phyloP scores from a whole-genome alignment of 1,284 basidiomycete species.

The Boletus semigastroideus region DNA sequence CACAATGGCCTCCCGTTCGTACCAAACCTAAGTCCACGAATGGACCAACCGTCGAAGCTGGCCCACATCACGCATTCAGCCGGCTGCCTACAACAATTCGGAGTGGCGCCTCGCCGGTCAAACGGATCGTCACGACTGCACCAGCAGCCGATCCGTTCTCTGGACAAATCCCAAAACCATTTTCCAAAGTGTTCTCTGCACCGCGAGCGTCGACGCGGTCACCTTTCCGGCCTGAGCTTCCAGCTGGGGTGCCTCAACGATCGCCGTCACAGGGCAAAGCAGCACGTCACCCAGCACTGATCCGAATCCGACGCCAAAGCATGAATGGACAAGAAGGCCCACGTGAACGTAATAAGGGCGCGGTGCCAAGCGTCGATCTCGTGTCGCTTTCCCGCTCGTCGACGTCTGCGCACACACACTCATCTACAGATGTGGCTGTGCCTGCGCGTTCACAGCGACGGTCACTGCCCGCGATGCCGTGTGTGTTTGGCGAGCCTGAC shows the following conservation, averaged over 20 bases:
- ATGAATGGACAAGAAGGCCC: neutral
- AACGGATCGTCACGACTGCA: slow-evolving; percentile 1
- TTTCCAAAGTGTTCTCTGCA: slow-evolving; percentile 6
- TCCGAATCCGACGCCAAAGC: slow-evolving; percentile 18
- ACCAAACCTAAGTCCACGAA: neutral
- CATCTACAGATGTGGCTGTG: slow-evolving; percentile 7
- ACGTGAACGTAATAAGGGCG: neutral
- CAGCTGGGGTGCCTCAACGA: neutral
- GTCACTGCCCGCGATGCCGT: slow-evolving; percentile 20
- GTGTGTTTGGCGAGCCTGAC: neutral
- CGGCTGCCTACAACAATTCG: slow-evolving; percentile 10
- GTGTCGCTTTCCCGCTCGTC: slow-evolving; percentile 17
- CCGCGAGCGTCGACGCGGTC: slow-evolving; percentile 23
- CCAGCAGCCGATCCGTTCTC: neutral
- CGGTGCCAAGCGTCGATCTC: slow-evolving; percentile 27
- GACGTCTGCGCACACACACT: slow-evolving; percentile 14
- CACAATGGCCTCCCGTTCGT: slow-evolving; percentile 25
- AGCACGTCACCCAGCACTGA: slow-evolving; percentile 11
- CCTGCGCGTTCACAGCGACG: slow-evolving; percentile 6
- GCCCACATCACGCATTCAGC: slow-evolving; percentile 25
- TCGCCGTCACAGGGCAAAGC: neutral
- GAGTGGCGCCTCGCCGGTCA: neutral
- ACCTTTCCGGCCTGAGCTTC: slow-evolving; percentile 19
- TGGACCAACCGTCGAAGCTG: neutral
- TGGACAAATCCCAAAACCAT: neutral